A percentile compares a stretch with the other conserved stretches of the same genome.
phyloP scores from a whole-genome alignment of 2,329 filamentous ascomycete genomes.

The Samsoniella hepiali region DNA sequence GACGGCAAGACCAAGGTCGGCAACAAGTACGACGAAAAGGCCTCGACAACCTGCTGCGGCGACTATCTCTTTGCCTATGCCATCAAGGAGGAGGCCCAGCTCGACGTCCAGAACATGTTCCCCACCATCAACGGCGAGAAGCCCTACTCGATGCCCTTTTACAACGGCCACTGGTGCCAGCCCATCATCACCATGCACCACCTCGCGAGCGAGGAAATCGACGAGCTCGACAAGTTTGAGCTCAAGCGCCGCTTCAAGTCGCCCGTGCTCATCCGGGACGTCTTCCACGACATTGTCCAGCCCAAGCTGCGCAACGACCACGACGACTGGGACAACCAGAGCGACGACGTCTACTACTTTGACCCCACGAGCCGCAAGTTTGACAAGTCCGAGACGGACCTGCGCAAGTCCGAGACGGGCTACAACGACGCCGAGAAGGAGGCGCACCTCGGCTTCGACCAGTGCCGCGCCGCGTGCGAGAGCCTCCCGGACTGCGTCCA shows the following conservation, averaged over 20 bases:
- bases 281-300: conserved; percentile 46
- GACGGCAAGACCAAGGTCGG: conserved; percentile 41
- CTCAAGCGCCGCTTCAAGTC: conserved; percentile 33
- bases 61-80: conserved; percentile 48
- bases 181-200: conserved; percentile 57
- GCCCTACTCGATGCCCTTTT: conserved; percentile 47
- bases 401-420: conserved; percentile 32
- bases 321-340: conserved; percentile 53
- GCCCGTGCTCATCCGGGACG: conserved; percentile 43
- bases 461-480: conserved; percentile 45
- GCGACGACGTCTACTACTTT: conserved; percentile 43
- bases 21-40: conserved; percentile 43
- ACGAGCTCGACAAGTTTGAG: conserved; percentile 51
- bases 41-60: conserved; percentile 46
- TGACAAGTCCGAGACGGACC: conserved; percentile 30
- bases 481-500: conserved; percentile 38
- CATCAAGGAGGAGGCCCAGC: conserved; percentile 42
- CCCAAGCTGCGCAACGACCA: conserved; percentile 37
- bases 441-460: conserved; percentile 41
- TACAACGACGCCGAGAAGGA: conserved; percentile 37
- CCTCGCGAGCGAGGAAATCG: conserved; percentile 48
- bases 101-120: conserved; percentile 43
- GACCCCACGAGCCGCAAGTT: conserved; percentile 30
- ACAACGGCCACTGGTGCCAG: conserved; percentile 51
- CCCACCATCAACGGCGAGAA: conserved; percentile 57